Conservation (phyloP, 2,329 filamentous ascomycete species). For the Akanthomyces muscarius region DNA sequence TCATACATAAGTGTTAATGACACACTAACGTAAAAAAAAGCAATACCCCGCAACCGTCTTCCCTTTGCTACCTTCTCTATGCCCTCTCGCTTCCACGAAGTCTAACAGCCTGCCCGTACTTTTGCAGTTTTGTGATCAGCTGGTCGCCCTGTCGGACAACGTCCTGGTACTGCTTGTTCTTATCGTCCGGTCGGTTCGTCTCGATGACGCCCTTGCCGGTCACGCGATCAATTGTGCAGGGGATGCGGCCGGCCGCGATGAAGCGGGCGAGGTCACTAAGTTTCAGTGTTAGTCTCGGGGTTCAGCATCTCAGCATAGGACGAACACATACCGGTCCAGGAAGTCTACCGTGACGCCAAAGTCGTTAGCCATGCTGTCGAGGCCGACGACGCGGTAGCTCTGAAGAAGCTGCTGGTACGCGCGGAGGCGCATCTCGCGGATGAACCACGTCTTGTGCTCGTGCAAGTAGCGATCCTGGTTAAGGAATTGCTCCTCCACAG, state of each 20-base stretch:
- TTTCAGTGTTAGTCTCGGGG: not conserved
- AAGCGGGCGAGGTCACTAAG: constrained; percentile 88
- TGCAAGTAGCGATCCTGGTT: constrained; percentile 91
- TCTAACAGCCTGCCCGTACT: constrained; percentile 95
- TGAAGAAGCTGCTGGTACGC: constrained; percentile 96
- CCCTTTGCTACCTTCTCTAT: constrained; percentile 37
- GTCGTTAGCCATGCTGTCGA: constrained; percentile 94
- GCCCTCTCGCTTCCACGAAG: constrained; percentile 91
- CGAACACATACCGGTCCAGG: constrained; percentile 71
- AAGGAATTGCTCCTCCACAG: constrained; percentile 90
- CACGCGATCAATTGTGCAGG: constrained; percentile 96
- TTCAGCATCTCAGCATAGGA: not conserved
- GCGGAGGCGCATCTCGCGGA: constrained; percentile 94
- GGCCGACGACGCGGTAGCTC: constrained; percentile 94
- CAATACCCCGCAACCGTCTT: not conserved
- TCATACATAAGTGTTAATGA: constrained; percentile 16
- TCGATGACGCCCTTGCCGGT: constrained; percentile 95
- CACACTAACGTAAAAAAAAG: constrained; percentile 9
- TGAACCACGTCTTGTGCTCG: constrained; percentile 96
- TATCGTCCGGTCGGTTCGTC: constrained; percentile 95
- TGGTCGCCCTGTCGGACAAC: constrained; percentile 97
- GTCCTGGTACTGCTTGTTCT: constrained; percentile 99
- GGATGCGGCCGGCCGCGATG: constrained; percentile 89
- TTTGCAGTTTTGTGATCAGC: constrained; percentile 97
- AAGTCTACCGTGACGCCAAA: constrained; percentile 97